Percentiles rank a stretch among this genome's conserved stretches.
Conservation (phyloP, 139 green algal species). For the Chlamydomonas sp. region DNA sequence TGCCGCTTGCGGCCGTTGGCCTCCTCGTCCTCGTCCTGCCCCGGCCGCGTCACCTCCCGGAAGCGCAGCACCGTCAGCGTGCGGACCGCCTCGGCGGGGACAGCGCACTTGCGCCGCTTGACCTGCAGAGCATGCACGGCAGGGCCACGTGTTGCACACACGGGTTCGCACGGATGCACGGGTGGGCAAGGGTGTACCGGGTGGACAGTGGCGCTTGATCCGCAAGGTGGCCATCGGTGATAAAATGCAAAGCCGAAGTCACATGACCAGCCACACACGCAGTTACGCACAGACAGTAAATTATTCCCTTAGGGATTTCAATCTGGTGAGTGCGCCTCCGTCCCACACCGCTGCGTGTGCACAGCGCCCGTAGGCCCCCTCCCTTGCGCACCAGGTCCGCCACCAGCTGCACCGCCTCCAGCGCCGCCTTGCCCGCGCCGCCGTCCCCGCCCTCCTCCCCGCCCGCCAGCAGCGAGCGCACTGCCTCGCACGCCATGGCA, state of each 20-base stretch:
- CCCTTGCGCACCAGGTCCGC: slow-evolving; percentile 83
- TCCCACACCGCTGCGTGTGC: no score
- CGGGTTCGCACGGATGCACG: no score
- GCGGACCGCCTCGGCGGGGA: slow-evolving; percentile 61
- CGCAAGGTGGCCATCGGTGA: no score
- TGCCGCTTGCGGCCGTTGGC: background rate
- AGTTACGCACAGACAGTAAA: no score
- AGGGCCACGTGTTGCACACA: background rate
- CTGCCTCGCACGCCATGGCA: slow-evolving; percentile 43
- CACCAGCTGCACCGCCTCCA: slow-evolving; percentile 87
- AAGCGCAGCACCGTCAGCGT: slow-evolving; percentile 66
- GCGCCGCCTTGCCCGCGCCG: slow-evolving; percentile 37
- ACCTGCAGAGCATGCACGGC: background rate
- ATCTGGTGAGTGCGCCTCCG: no score
- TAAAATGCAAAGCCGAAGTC: no score
- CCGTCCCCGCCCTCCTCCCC: slow-evolving; percentile 10
- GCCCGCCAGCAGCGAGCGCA: slow-evolving; percentile 50
- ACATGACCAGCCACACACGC: no score
- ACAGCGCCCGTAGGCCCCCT: background rate
- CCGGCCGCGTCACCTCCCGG: slow-evolving; percentile 43
- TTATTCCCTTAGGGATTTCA: no score
- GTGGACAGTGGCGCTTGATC: no score
- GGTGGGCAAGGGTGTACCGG: no score
- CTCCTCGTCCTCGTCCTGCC: slow-evolving; percentile 45
- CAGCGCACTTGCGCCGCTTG: slow-evolving; percentile 42